Conservation (phyloP, 192 early-diverging fungal genomes). For the Dissophora ornata region DNA sequence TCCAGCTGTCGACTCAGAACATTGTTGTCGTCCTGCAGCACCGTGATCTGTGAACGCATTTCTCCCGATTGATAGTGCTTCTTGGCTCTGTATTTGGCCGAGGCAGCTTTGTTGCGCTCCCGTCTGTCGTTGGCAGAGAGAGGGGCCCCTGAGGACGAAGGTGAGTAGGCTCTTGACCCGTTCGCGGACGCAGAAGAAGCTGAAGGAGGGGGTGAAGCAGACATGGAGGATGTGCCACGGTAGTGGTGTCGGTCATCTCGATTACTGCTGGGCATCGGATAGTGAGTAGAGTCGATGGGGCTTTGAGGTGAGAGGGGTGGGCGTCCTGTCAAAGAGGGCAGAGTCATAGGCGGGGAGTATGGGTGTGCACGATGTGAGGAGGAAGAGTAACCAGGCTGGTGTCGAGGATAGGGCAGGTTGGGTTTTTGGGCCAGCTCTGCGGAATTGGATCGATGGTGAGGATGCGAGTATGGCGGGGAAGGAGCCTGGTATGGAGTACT, state of each 20-base stretch:
- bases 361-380: slow-evolving; percentile 29
- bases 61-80: slow-evolving; percentile 68
- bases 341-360: slow-evolving; percentile 29
- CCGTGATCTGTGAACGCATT: slow-evolving; percentile 62
- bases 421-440: slow-evolving; percentile 26
- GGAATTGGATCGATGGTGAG: slow-evolving; percentile 26
- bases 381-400: slow-evolving; percentile 16
- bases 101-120: slow-evolving; percentile 69
- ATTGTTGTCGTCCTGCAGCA: slow-evolving; percentile 55
- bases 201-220: slow-evolving; percentile 21
- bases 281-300: slow-evolving; percentile 25
- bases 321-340: slow-evolving; percentile 29
- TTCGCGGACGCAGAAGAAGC: not conserved
- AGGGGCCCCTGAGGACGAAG: slow-evolving; percentile 10
- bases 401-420: slow-evolving; percentile 25
- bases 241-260: slow-evolving; percentile 18
- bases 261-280: not conserved
- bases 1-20: slow-evolving; percentile 59
- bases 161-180: not conserved
- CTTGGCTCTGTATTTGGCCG: slow-evolving; percentile 70
- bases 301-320: slow-evolving; percentile 38
- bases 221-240: slow-evolving; percentile 13
- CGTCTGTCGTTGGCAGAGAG: slow-evolving; percentile 63
- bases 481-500: slow-evolving; percentile 29
- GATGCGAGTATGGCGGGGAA: slow-evolving; percentile 37